Evolutionary conservation across 768 basidiomycete species (phyloP).

Genomic region (Auriscalpium vulgare): DNA sequence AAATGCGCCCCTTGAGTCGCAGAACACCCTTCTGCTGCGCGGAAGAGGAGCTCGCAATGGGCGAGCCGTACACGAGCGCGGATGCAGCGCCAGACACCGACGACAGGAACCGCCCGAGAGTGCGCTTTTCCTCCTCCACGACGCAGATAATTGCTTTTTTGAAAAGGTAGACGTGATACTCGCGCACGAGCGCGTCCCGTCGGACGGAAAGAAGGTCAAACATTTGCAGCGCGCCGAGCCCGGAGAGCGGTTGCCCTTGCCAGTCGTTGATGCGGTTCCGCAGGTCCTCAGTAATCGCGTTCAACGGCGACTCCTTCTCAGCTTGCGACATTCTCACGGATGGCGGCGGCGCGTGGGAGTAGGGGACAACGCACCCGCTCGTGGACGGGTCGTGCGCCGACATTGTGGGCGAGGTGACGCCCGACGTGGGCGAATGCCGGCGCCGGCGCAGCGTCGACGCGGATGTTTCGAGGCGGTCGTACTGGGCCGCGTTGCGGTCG

Average conservation of each 20-base stretch:
- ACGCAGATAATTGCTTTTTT: constrained; percentile 97
- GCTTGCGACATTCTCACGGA: constrained; percentile 9
- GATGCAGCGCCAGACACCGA: constrained; percentile 36
- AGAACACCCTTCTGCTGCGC: constrained; percentile 57
- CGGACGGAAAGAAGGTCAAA: constrained; percentile 87
- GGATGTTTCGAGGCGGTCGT: constrained; percentile 16
- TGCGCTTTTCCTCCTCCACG: constrained; percentile 81
- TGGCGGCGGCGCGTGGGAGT: neutral
- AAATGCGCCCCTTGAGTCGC: constrained; percentile 90
- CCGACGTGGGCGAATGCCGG: constrained; percentile 18
- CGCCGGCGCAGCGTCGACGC: constrained; percentile 19
- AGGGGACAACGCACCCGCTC: constrained; percentile 7
- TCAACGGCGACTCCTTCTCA: constrained; percentile 60
- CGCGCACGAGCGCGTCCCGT: constrained; percentile 81
- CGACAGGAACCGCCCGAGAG: constrained; percentile 66
- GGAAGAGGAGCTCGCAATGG: constrained; percentile 16
- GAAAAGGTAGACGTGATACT: constrained; percentile 96
- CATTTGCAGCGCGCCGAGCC: constrained; percentile 83
- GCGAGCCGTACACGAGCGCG: constrained; percentile 38
- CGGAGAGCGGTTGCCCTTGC: constrained; percentile 89
- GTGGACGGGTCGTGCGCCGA: neutral
- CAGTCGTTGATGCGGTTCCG: constrained; percentile 88
- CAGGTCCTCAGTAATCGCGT: constrained; percentile 80
- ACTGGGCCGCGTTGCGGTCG: neutral
- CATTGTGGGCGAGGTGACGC: constrained; percentile 1